phyloP scores from a whole-genome alignment of 345 rosid genomes.

The Euphorbia lathyris region DNA sequence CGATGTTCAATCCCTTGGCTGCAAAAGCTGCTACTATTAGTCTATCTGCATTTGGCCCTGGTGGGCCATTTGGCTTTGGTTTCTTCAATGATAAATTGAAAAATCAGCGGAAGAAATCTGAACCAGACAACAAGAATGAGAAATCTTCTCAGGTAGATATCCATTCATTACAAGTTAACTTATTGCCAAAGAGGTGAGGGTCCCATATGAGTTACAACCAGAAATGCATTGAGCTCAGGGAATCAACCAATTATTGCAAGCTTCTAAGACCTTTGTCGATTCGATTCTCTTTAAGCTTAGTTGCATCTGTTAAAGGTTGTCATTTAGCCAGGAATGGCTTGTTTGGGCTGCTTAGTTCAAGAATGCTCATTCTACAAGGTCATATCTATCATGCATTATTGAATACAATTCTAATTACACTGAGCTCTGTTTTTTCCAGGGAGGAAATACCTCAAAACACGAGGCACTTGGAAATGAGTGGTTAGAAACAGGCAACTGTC shows the following conservation, averaged over 20 bases:
- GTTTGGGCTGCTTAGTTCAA: not conserved
- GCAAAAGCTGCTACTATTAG: conserved; percentile 72
- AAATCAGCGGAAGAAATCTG: conserved; percentile 59
- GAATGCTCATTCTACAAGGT: not conserved
- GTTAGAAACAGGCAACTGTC: conserved; percentile 79
- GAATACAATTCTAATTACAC: not conserved
- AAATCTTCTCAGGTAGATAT: conserved; percentile 53
- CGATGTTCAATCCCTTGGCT: conserved; percentile 70
- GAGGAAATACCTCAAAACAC: conserved; percentile 49
- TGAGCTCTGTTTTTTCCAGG: conserved; percentile 34
- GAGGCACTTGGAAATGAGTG: conserved; percentile 75
- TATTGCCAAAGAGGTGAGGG: not conserved
- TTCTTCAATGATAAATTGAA: conserved; percentile 61
- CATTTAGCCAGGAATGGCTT: not conserved
- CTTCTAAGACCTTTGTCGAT: not conserved
- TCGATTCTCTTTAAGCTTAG: not conserved
- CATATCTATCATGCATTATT: not conserved
- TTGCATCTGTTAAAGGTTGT: not conserved
- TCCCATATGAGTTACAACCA: not conserved
- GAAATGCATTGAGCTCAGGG: not conserved
- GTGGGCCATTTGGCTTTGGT: conserved; percentile 75
- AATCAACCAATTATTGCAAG: not conserved
- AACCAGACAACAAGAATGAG: conserved; percentile 46
- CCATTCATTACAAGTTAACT: conserved; percentile 4
- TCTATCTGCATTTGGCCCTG: conserved; percentile 69